Evolutionary conservation across 495 filamentous ascomycete species (phyloP).

Genomic region (Neurospora sp.): DNA sequence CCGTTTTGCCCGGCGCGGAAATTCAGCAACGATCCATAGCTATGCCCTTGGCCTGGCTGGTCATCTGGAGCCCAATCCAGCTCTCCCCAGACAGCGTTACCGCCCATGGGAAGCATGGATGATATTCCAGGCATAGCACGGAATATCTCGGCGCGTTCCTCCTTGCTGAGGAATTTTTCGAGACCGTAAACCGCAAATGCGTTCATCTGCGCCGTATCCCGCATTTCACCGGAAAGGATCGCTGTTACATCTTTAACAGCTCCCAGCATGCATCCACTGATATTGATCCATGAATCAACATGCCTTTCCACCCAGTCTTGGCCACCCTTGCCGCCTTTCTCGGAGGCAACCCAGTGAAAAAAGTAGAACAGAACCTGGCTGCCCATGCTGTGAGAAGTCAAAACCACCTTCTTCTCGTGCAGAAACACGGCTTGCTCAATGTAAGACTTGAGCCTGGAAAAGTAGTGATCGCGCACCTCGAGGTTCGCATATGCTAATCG

Average conservation of each 20-base stretch:
- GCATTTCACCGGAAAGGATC: constrained; percentile 92
- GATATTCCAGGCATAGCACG: constrained; percentile 94
- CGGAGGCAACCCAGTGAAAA: constrained; percentile 90
- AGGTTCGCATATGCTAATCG: constrained; percentile 85
- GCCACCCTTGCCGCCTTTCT: constrained; percentile 69
- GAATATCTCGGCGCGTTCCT: constrained; percentile 89
- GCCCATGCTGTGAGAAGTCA: constrained; percentile 96
- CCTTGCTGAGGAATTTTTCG: constrained; percentile 84
- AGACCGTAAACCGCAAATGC: constrained; percentile 96
- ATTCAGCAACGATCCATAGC: constrained; percentile 74
- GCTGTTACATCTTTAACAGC: constrained; percentile 88
- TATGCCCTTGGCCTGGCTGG: constrained; percentile 54
- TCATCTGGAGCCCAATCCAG: constrained; percentile 86
- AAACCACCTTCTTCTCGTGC: constrained; percentile 64
- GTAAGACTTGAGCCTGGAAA: constrained; percentile 76
- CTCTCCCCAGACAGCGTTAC: constrained; percentile 90
- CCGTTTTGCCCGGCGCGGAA: constrained; percentile 56
- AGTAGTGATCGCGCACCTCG: constrained; percentile 86
- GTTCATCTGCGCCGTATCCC: constrained; percentile 93
- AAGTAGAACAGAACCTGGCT: constrained; percentile 94
- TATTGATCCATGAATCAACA: constrained; percentile 94
- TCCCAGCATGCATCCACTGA: constrained; percentile 95
- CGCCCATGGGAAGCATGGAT: constrained; percentile 95
- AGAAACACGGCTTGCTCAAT: constrained; percentile 71
- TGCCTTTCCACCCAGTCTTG: constrained; percentile 82